phyloP scores from a whole-genome alignment of 257 asterid genomes.

The Jacaranda copaia region DNA sequence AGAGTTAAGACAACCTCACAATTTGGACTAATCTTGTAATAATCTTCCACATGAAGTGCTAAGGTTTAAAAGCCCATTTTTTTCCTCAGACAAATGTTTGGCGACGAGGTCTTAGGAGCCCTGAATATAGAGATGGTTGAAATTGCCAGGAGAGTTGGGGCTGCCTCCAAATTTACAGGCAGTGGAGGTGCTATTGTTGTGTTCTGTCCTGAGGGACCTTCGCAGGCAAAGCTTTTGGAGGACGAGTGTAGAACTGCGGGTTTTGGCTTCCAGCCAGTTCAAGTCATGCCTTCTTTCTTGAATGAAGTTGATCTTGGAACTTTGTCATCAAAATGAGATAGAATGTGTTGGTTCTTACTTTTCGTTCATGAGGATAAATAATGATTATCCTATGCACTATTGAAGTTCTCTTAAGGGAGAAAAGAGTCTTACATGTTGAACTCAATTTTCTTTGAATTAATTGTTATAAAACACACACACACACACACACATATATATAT shows the following conservation, averaged over 20 bases:
- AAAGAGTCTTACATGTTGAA: no score
- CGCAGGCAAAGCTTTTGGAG: constrained; percentile 73
- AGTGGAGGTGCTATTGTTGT: constrained; percentile 96
- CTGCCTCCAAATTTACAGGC: constrained; percentile 95
- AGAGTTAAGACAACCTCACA: background rate
- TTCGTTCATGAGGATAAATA: background rate
- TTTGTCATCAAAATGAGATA: constrained; percentile 39
- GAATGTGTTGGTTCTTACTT: background rate
- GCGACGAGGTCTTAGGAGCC: constrained; percentile 80
- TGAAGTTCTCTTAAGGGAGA: no score
- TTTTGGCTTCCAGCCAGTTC: constrained; percentile 62
- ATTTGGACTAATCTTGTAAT: background rate
- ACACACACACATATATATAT: no score
- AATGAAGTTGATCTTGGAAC: constrained; percentile 55
- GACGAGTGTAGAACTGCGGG: constrained; percentile 75
- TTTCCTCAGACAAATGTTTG: constrained; percentile 75
- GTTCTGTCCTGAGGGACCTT: constrained; percentile 79
- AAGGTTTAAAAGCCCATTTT: background rate
- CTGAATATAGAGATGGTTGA: constrained; percentile 95
- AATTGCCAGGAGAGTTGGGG: constrained; percentile 75
- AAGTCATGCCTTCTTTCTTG: constrained; percentile 64
- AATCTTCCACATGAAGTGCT: background rate
- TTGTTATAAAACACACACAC: no score
- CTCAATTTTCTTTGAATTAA: no score
- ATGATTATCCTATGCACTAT: no score